Evolutionary conservation across 1,284 basidiomycete species (phyloP).

Genomic region (Singerocomus rubriflavus): DNA sequence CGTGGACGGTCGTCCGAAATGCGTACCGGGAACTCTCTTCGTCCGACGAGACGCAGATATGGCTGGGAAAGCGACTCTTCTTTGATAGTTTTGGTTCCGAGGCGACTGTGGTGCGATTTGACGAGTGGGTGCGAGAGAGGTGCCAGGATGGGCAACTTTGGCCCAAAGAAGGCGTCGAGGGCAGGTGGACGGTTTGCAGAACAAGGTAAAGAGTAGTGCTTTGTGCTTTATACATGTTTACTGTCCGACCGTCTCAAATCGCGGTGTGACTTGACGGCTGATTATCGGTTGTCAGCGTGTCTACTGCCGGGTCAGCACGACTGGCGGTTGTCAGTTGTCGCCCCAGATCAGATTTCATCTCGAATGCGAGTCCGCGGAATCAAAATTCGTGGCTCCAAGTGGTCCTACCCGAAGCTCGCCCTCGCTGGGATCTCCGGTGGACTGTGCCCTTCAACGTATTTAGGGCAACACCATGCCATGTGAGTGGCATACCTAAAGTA

Average conservation of each 20-base stretch:
- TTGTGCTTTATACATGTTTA: background rate
- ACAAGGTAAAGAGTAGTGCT: constrained; percentile 10
- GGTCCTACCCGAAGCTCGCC: too few species aligned
- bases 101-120: constrained; percentile 19
- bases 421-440: too few species aligned
- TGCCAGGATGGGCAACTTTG: constrained; percentile 44
- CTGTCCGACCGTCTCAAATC: background rate
- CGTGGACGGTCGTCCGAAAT: constrained; percentile 59
- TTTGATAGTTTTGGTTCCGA: constrained; percentile 37
- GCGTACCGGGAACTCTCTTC: constrained; percentile 62
- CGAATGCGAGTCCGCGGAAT: background rate
- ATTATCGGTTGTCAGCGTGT: background rate
- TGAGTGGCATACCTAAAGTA: too few species aligned
- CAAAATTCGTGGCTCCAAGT: too few species aligned
- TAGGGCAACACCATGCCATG: too few species aligned
- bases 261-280: too few species aligned
- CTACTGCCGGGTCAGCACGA: background rate
- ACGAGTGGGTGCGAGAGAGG: constrained; percentile 50
- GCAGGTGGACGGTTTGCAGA: constrained; percentile 54
- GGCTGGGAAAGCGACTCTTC: constrained; percentile 50
- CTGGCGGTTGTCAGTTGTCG: background rate
- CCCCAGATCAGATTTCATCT: background rate
- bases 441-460: too few species aligned
- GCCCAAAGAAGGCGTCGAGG: constrained; percentile 50
- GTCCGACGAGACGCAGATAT: constrained; percentile 40